These are phyloP conservation scores for Ricinus communis DNA, from an alignment of 345 rosid genomes.

Conservation along the genomic window DNA sequence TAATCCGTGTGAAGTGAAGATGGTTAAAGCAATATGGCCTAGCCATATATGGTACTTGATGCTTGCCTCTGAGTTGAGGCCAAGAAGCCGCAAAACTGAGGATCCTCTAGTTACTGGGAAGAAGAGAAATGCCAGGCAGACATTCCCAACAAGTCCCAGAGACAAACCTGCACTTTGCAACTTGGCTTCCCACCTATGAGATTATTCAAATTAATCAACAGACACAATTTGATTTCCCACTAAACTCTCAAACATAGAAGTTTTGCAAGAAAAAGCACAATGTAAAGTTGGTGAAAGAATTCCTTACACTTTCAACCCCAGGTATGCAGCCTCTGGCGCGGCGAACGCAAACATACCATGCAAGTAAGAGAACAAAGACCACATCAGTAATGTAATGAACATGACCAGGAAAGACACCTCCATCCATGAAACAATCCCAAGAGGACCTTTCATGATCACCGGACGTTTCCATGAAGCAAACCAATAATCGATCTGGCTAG, in stretches of 20 bases:
- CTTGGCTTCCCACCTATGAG: constrained; percentile 22
- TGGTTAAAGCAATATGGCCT: constrained; percentile 18
- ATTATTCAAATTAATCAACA: background rate
- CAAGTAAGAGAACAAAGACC: constrained; percentile 26
- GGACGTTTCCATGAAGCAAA: constrained; percentile 12
- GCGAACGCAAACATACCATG: constrained; percentile 18
- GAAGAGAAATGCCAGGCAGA: constrained; percentile 27
- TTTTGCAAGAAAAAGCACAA: background rate
- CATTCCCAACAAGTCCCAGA: constrained; percentile 27
- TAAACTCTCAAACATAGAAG: background rate
- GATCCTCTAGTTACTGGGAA: constrained; percentile 32
- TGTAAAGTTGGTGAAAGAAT: background rate
- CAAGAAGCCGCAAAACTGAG: constrained; percentile 22
- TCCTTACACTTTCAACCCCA: constrained; percentile 16
- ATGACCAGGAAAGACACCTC: constrained; percentile 20
- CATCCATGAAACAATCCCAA: constrained; percentile 23
- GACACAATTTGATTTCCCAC: background rate
- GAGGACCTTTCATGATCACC: constrained; percentile 21
- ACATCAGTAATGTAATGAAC: constrained; percentile 15
- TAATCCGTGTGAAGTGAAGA: constrained; percentile 31
- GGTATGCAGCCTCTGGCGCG: constrained; percentile 9
- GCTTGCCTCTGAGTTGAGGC: constrained; percentile 32
- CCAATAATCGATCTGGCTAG: background rate
- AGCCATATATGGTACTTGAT: constrained; percentile 36
- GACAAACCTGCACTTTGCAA: constrained; percentile 15